A percentile compares a stretch with the other conserved stretches of the same genome.
phyloP scores from a whole-genome alignment of 352 stramenopile species.

The Phytopythium chamaehyphon region DNA sequence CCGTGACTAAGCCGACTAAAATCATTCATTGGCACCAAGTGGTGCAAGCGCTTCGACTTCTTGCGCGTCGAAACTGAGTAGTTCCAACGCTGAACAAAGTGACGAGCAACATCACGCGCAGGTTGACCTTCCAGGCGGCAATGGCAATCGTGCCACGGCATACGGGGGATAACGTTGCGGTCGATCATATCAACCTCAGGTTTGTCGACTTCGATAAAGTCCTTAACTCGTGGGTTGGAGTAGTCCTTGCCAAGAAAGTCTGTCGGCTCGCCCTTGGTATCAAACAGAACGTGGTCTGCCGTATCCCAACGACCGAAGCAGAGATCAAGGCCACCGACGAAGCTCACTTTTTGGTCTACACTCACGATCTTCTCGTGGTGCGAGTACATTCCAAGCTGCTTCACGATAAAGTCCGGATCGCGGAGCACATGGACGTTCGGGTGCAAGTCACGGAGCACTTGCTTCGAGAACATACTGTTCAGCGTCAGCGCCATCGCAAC shows the following conservation, averaged over 20 bases:
- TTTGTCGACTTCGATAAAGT: conserved; percentile 76
- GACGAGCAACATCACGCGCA: conserved; percentile 73
- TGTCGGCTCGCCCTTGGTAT: conserved; percentile 38
- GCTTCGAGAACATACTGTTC: conserved; percentile 83
- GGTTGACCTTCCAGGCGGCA: conserved; percentile 76
- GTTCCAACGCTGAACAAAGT: conserved; percentile 89
- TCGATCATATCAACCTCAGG: conserved; percentile 80
- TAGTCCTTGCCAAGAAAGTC: conserved; percentile 83
- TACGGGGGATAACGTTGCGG: conserved; percentile 57
- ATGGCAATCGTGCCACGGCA: conserved; percentile 87
- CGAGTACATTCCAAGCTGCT: conserved; percentile 83
- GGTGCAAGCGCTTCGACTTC: conserved; percentile 69
- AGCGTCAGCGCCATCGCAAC: conserved; percentile 74
- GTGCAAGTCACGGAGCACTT: conserved; percentile 57
- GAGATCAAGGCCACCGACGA: conserved; percentile 88
- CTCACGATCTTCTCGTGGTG: conserved; percentile 93
- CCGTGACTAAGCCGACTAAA: conserved; percentile 37
- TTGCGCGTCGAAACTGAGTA: conserved; percentile 79
- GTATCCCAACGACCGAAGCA: conserved; percentile 89
- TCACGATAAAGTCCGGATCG: conserved; percentile 88
- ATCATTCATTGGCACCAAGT: conserved; percentile 76
- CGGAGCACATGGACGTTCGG: conserved; percentile 85
- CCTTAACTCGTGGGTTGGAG: conserved; percentile 81
- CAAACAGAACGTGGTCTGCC: conserved; percentile 57
- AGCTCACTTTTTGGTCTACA: conserved; percentile 85